Evolutionary conservation across 2,329 filamentous ascomycete species (phyloP), one percentile per base, ranked within the genome.

Genomic region (Aspergillus sp.): DNA sequence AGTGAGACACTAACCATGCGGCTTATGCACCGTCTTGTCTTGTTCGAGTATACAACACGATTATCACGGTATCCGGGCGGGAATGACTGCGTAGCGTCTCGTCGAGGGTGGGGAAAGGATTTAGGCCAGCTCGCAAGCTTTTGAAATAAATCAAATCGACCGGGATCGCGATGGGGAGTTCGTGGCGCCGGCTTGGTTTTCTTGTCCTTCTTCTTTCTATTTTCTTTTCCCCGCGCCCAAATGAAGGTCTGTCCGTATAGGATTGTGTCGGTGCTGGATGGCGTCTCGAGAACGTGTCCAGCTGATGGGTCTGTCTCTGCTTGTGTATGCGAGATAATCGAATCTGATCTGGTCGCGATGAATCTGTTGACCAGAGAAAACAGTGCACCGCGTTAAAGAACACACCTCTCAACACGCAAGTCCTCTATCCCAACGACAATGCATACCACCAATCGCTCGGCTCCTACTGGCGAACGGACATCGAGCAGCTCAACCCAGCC

Each of bases 221-320:
- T 25, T 31, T 31, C 27, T 4, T 31, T 31, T 31, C 27, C 27
- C 27, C 0, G 23, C 33, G 37, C 35, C 23, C 7, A 14, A 14
- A 52, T 52, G 49, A 52, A 52, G 21, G 49, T 52, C 49, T 52
- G 49, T 6, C 37, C 49, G 23, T 25, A 41, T 27, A 19, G 14
- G 31, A 17, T 40, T 6, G 14, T 52, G 11, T 52, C 49, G 3
- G 49, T 52, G 35, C 49, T 52, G 12, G 49, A 52, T 19, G 39
- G 31, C 39, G 23, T 52, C 39, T 23, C 23, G 7, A 31, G 17
- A n/a, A 52, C 49, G 4, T 52, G 39, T 31, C 49, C 49, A 2
- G 49, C 37, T 11, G 25, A 31, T 33, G 37, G 35, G 12, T 40
- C 49, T 14, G 14, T 43, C 37, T 52, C 49, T 9, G 37, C 49